Evolutionary conservation across 2,329 filamentous ascomycete species (phyloP).

Genomic region (Epichloe typhina): DNA sequence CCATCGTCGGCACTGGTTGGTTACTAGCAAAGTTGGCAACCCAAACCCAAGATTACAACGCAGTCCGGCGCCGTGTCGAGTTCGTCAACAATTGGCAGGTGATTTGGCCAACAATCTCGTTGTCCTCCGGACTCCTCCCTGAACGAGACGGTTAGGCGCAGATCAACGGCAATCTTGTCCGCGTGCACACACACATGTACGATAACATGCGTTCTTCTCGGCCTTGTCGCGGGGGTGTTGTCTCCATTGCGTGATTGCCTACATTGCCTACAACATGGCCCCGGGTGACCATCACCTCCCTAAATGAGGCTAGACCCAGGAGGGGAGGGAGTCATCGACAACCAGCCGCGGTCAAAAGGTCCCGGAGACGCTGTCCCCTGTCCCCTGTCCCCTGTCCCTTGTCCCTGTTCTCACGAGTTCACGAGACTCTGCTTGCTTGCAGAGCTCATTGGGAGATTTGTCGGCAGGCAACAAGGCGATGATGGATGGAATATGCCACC

Average conservation of each 20-base stretch:
- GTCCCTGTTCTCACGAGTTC: too few relatives aligned
- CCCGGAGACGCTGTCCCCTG: too few relatives aligned
- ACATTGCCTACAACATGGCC: too few relatives aligned
- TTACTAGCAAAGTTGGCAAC: background rate
- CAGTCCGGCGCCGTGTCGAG: background rate
- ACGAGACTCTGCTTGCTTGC: too few relatives aligned
- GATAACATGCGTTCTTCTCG: too few relatives aligned
- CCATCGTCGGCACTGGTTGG: background rate
- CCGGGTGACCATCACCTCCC: too few relatives aligned
- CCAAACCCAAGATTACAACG: background rate
- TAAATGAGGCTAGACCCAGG: background rate
- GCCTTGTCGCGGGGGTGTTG: background rate
- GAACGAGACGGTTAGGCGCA: constrained; percentile 4
- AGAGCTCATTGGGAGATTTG: too few relatives aligned
- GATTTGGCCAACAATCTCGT: background rate
- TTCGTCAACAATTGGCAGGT: background rate
- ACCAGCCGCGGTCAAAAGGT: too few relatives aligned
- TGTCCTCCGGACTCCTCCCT: constrained; percentile 1
- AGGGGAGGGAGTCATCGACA: too few relatives aligned
- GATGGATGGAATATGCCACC: too few relatives aligned
- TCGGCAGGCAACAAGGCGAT: too few relatives aligned
- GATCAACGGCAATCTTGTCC: constrained; percentile 1
- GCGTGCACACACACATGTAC: background rate
- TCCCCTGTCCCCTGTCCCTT: too few relatives aligned
- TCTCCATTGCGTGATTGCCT: background rate